Base-by-base conservation (phyloP, 139 green algal species). In the Coelastrella sp. region DNA sequence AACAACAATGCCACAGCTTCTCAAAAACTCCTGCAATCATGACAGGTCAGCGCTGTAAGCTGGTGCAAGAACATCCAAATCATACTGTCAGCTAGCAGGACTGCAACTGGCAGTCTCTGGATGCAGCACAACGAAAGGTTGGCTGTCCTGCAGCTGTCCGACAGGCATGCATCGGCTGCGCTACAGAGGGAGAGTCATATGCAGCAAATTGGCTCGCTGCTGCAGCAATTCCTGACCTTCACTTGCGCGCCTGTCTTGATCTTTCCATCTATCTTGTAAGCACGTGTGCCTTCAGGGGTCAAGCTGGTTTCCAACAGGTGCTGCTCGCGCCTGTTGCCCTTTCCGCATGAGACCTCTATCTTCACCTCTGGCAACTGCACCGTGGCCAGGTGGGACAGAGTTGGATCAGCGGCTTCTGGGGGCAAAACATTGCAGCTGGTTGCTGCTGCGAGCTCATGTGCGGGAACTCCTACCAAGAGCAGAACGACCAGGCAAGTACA, bases 11-110 rank as follows among this genome's bases (percentile, higher is more conserved):
- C 93, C 92, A 0, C 82, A 77, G 0, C 16, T 8, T 0, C 82
- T 83, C 77, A 96, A 88, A 14, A 92, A 94, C 1, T 94, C 89
- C 78, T 94, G 92, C 57, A 86, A 5, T 5, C 4, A n/a, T 14
- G n/a, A 22, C 47, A 83, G 54, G 73, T 71, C 61, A 71, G 11
- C 61, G 32, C 32, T 47, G 32, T 47, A 47, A 47, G 32, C 32
- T 47, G 32, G 32, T 47, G 32, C 32, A 47, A 47, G 32, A 47
- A 47, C 32, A 47, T 47, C 32, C 32, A 47, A 47, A 47, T 47
- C 32, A 47, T 47, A 47, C 32, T 47, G 32, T 47, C 32, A 47
- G 32, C 32, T 47, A 47, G 32, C 32, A 47, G 32, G 32, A 47
- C 32, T 47, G 32, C 32, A 47, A 47, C 32, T 47, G 32, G 32